Base-by-base conservation (phyloP, 805 yeast genomes). In the Ogataea wickerhamii region DNA sequence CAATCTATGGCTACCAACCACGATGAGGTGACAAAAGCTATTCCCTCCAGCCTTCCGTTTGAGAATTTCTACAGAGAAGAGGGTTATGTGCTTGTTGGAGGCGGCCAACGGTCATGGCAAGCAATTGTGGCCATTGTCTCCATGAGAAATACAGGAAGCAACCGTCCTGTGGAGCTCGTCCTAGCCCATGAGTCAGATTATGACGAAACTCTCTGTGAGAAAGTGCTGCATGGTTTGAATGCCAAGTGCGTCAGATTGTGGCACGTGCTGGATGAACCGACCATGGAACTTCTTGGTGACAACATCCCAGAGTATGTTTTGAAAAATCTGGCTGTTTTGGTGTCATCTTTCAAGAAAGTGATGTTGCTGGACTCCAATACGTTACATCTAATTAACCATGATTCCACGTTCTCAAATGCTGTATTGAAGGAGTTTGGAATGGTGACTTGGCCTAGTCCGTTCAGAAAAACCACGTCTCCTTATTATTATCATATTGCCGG, bases 381-480 rank as follows among this genome's bases (percentile, higher is more conserved):
- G 38, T 51, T 69, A 28, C 67, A 73, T 2, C 55, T 70, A 21
- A 50, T 51, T 32, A 56, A 58, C 37, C 64, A 68, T 4, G 63
- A 62, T 17, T 11, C 23, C 1, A 37, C 60, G 28, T 59, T 62
- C 23, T 31, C 44, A 2, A 41, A 49, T n/a, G 67, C 69, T 29
- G 74, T 80, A 5, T 80, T 69, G 53, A 36, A 44, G n/a, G 56
- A 66, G 6, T 56, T 63, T 13, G 86, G 87, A 1, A 57, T 81
- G 51, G 66, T 81, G 19, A 64, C 76, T 4, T 81, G 87, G 87
- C 87, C 87, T 1, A 86, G 79, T 56, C 74, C 75, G 43, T 80
- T 87, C 85, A 68, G 72, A 51, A 66, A 87, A 40, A 73, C 82
- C 3, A 77, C 85, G 0, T 67, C 79, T 3, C 85, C 86, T 6